phyloP scores from a whole-genome alignment of 108 stramenopile genomes.

The Nitzschia sp. region DNA sequence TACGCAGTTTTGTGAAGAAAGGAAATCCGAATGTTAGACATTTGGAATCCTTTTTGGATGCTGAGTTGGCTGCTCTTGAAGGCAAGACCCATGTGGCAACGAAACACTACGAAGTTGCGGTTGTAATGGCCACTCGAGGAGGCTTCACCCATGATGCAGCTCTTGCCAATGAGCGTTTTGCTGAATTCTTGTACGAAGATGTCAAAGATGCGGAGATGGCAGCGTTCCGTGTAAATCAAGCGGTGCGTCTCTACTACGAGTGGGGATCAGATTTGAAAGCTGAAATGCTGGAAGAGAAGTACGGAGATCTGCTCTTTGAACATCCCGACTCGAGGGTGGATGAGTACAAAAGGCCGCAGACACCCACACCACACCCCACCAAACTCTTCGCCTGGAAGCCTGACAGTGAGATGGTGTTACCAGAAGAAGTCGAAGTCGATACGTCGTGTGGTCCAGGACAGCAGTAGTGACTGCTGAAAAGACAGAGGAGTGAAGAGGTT shows the following conservation, averaged over 20 bases:
- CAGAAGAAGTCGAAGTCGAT: too few species aligned
- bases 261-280: slow-evolving; percentile 13
- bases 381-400: too few species aligned
- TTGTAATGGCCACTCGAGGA: neutral
- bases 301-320: neutral
- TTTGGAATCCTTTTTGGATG: slow-evolving; percentile 1
- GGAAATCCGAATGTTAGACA: slow-evolving; percentile 29
- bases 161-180: slow-evolving; percentile 8
- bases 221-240: slow-evolving; percentile 7
- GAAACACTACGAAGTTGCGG: neutral
- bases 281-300: neutral
- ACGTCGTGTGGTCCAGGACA: too few species aligned
- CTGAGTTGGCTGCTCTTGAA: neutral
- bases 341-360: neutral
- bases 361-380: too few species aligned
- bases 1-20: neutral
- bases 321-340: neutral
- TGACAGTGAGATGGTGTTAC: too few species aligned
- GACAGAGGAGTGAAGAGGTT: too few species aligned
- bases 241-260: neutral
- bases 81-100: neutral
- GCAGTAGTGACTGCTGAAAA: too few species aligned
- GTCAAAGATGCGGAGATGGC: neutral
- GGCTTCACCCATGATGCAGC: slow-evolving; percentile 12
- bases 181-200: neutral